A percentile compares a stretch with the other conserved stretches of the same genome.
These are phyloP conservation scores for Austroboletus niveus DNA, from an alignment of 1,284 basidiomycete species.

Conservation along the genomic window DNA sequence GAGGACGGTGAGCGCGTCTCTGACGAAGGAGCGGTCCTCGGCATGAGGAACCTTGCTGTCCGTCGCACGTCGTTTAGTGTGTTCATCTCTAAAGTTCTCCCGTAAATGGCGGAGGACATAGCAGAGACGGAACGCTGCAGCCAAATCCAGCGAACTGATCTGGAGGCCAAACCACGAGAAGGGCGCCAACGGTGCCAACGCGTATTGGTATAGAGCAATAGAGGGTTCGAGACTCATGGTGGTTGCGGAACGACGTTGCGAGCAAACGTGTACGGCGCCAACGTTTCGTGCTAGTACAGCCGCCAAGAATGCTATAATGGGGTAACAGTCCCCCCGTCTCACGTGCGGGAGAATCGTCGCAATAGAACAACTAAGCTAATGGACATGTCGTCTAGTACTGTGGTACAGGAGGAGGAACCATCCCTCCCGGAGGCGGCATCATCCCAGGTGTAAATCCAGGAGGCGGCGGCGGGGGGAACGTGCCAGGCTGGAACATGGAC, in stretches of 20 bases:
- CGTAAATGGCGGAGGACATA: constrained; percentile 63
- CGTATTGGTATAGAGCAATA: constrained; percentile 50
- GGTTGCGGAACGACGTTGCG: background rate
- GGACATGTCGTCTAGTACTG: constrained; percentile 27
- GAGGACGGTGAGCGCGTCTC: constrained; percentile 55
- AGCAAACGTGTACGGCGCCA: background rate
- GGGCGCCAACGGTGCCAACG: constrained; percentile 59
- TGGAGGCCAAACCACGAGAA: constrained; percentile 65
- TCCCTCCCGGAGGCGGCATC: constrained; percentile 32
- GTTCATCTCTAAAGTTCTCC: constrained; percentile 46
- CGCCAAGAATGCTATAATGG: constrained; percentile 7
- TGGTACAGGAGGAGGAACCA: constrained; percentile 34
- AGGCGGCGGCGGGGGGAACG: constrained; percentile 32
- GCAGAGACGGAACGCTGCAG: constrained; percentile 65
- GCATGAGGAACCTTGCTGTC: constrained; percentile 25
- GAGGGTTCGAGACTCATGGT: constrained; percentile 41
- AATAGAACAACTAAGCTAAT: constrained; percentile 4
- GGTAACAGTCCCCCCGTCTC: background rate
- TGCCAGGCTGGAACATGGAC: constrained; percentile 34
- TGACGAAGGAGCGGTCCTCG: constrained; percentile 56
- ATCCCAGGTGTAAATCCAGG: constrained; percentile 33
- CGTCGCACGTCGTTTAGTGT: constrained; percentile 31
- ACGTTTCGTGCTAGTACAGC: background rate
- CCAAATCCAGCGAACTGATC: constrained; percentile 62
- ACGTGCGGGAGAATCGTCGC: background rate